phyloP scores from a whole-genome alignment of 768 basidiomycete genomes.

The Panus rudis region DNA sequence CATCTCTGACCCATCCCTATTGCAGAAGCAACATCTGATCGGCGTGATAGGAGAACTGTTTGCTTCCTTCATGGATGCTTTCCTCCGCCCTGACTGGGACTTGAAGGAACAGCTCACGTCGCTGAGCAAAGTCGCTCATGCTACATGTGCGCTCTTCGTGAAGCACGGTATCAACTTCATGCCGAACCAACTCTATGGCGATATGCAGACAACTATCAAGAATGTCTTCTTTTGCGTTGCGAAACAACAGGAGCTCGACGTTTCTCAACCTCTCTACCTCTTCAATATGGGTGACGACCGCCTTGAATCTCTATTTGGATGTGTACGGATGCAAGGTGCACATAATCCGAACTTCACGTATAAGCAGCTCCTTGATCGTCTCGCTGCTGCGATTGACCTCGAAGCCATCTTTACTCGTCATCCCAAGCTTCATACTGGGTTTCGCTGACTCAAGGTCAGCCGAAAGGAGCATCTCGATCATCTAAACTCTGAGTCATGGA shows the following conservation, averaged over 20 bases:
- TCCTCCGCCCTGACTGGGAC: slow-evolving; percentile 1
- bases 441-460: slow-evolving; percentile 16
- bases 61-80: slow-evolving; percentile 6
- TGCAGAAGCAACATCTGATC: slow-evolving; percentile 12
- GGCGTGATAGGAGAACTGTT: slow-evolving; percentile 24
- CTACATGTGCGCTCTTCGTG: slow-evolving; percentile 8
- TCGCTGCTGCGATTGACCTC: slow-evolving; percentile 15
- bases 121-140: slow-evolving; percentile 11
- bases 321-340: slow-evolving; percentile 4
- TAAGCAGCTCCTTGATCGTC: slow-evolving; percentile 11
- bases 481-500: slow-evolving; percentile 19
- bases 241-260: slow-evolving; percentile 9
- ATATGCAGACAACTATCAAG: slow-evolving; percentile 13
- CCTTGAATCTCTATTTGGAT: slow-evolving; percentile 10
- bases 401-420: slow-evolving; percentile 13
- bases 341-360: slow-evolving; percentile 12
- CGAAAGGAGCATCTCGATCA: slow-evolving; percentile 19
- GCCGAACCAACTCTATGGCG: slow-evolving; percentile 12
- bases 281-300: slow-evolving; percentile 11
- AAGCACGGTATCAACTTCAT: slow-evolving; percentile 4
- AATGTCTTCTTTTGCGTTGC: slow-evolving; percentile 18
- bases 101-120: slow-evolving; percentile 7
- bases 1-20: slow-evolving; percentile 14
- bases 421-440: slow-evolving; percentile 15
- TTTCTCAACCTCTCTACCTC: slow-evolving; percentile 3